Conservation (phyloP, 2,329 filamentous ascomycete species). For the Paracorniculantispora psalliotae region DNA sequence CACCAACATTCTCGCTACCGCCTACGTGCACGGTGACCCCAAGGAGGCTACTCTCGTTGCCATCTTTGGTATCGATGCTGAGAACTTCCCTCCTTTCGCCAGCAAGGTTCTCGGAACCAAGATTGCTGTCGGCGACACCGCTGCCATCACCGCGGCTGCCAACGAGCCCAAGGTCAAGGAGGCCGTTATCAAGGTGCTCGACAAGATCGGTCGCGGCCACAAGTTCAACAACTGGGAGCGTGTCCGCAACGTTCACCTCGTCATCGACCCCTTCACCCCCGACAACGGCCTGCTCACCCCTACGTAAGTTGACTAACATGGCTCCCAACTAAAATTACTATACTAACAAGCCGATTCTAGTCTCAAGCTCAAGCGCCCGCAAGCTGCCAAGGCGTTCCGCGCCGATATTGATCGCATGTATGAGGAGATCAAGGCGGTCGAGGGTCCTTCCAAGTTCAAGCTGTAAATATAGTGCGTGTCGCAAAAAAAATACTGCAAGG, state of each 20-base stretch:
- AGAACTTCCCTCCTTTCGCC: conserved; percentile 75
- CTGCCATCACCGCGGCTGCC: conserved; percentile 62
- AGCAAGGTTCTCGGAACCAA: conserved; percentile 67
- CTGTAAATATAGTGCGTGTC: conserved; percentile 28
- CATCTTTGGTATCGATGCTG: conserved; percentile 83
- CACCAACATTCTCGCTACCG: conserved; percentile 70
- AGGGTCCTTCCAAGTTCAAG: conserved; percentile 36
- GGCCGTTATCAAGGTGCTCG: conserved; percentile 73
- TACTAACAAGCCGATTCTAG: conserved; percentile 29
- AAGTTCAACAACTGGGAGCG: conserved; percentile 93
- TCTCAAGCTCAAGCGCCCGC: conserved; percentile 57
- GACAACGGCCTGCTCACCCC: conserved; percentile 88
- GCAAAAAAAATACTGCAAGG: not conserved
- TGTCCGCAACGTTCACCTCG: conserved; percentile 68
- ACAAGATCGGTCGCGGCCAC: conserved; percentile 71
- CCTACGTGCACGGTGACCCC: conserved; percentile 87
- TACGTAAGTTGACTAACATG: conserved; percentile 59
- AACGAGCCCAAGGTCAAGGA: conserved; percentile 65
- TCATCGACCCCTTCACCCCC: conserved; percentile 84
- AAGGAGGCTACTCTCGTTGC: conserved; percentile 77
- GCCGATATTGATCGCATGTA: conserved; percentile 54
- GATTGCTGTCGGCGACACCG: conserved; percentile 59
- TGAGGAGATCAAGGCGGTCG: conserved; percentile 42
- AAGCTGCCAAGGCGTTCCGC: conserved; percentile 49
- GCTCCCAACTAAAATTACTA: not conserved